Conservation (phyloP, 2,329 filamentous ascomycete species). For the Penicillium capsulatum region DNA sequence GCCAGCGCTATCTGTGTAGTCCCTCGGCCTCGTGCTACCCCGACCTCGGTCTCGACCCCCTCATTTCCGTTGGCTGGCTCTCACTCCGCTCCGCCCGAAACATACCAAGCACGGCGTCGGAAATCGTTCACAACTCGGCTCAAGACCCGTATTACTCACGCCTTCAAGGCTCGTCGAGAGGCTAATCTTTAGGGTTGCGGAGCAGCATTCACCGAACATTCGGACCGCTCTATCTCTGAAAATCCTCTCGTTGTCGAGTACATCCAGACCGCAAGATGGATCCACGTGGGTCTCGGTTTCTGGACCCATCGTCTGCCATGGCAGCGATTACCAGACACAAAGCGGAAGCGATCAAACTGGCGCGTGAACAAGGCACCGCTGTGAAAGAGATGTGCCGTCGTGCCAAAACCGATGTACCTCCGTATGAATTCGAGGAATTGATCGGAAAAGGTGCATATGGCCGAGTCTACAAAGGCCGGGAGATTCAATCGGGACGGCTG, state of each 20-base stretch:
- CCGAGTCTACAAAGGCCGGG: conserved; percentile 48
- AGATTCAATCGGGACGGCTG: conserved; percentile 37
- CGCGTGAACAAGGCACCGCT: conserved; percentile 43
- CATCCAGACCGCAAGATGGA: conserved; percentile 24
- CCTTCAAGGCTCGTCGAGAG: not conserved
- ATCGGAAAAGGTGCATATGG: conserved; percentile 52
- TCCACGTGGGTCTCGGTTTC: conserved; percentile 31
- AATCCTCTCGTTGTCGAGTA: conserved; percentile 7
- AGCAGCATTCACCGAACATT: not conserved
- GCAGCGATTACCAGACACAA: conserved; percentile 47
- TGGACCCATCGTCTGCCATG: conserved; percentile 43
- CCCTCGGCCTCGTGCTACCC: not conserved
- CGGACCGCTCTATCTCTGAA: not conserved
- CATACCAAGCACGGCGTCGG: not conserved
- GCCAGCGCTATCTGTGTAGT: not conserved
- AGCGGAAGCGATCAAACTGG: conserved; percentile 46
- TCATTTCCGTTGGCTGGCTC: not conserved
- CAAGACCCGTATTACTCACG: not conserved
- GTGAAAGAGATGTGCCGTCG: conserved; percentile 47
- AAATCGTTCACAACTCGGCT: not conserved
- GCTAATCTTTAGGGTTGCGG: not conserved
- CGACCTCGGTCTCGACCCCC: not conserved
- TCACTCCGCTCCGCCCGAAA: not conserved
- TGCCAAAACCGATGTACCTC: conserved; percentile 42
- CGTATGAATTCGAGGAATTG: conserved; percentile 49